Percentiles rank a stretch among this genome's conserved stretches.
Conservation (phyloP, 2,329 filamentous ascomycete genomes). For the Botrytis aclada region DNA sequence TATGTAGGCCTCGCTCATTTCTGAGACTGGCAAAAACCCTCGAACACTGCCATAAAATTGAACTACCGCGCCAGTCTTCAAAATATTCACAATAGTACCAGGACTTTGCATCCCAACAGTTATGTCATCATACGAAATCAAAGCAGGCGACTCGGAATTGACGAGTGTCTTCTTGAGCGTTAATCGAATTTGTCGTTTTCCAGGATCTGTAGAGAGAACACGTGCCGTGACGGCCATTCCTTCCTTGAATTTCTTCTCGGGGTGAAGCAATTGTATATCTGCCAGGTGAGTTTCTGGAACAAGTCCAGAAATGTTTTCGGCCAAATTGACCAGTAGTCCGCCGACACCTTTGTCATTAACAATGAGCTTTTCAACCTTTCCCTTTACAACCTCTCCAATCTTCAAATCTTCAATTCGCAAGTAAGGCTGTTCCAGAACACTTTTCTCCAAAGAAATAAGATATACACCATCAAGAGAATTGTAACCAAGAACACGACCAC, state of each 20-base stretch:
- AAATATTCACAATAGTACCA: constrained; percentile 82
- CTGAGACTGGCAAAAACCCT: constrained; percentile 86
- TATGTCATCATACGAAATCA: constrained; percentile 74
- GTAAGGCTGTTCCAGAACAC: constrained; percentile 80
- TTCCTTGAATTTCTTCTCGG: constrained; percentile 93
- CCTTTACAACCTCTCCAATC: constrained; percentile 75
- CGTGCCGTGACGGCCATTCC: constrained; percentile 80
- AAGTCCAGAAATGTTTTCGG: constrained; percentile 84
- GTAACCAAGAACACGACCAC: constrained; percentile 79
- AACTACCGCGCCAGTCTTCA: constrained; percentile 76
- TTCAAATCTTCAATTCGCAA: constrained; percentile 88
- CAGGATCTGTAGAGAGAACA: constrained; percentile 74
- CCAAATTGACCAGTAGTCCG: constrained; percentile 77
- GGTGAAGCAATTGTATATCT: constrained; percentile 82
- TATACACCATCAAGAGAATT: constrained; percentile 84
- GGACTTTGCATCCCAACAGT: constrained; percentile 72
- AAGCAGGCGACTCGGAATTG: constrained; percentile 78
- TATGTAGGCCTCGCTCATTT: constrained; percentile 98
- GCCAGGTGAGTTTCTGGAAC: constrained; percentile 86
- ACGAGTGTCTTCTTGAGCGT: constrained; percentile 94
- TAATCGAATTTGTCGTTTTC: constrained; percentile 75
- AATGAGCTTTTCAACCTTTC: constrained; percentile 80
- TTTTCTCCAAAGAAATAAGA: constrained; percentile 78
- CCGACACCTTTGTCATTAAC: constrained; percentile 74
- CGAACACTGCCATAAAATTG: constrained; percentile 85